These are phyloP conservation scores for Phytophthora podocarpi DNA, from an alignment of 352 stramenopile genomes.

Conservation along the genomic window DNA sequence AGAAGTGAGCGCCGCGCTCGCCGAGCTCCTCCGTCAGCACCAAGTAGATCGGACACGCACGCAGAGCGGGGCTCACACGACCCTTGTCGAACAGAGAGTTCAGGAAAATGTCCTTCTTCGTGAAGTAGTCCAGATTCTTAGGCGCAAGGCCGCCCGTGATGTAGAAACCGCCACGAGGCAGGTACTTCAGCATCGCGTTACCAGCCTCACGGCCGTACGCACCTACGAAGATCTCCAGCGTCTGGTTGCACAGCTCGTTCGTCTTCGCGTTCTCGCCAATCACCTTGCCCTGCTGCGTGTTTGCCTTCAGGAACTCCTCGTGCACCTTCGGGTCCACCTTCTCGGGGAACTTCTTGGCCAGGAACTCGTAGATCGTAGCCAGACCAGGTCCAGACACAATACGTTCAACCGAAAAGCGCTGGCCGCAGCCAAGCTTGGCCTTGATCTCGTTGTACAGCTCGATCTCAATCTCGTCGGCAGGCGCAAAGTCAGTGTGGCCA, in stretches of 20 bases:
- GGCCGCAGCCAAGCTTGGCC: slow-evolving; percentile 67
- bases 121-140: slow-evolving; percentile 96
- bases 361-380: slow-evolving; percentile 96
- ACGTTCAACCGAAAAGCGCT: slow-evolving; percentile 94
- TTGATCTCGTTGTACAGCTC: slow-evolving; percentile 83
- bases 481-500: slow-evolving; percentile 95
- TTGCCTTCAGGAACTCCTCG: slow-evolving; percentile 57
- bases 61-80: slow-evolving; percentile 76
- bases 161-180: slow-evolving; percentile 96
- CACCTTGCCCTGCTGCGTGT: slow-evolving; percentile 71
- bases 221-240: slow-evolving; percentile 94
- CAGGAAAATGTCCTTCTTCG: slow-evolving; percentile 73
- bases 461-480: slow-evolving; percentile 86
- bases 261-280: slow-evolving; percentile 87
- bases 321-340: slow-evolving; percentile 84
- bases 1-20: slow-evolving; percentile 88
- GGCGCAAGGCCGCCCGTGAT: slow-evolving; percentile 95
- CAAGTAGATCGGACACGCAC: slow-evolving; percentile 85
- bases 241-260: slow-evolving; percentile 81
- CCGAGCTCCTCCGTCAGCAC: slow-evolving; percentile 90
- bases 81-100: slow-evolving; percentile 87
- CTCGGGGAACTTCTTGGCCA: slow-evolving; percentile 89
- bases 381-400: slow-evolving; percentile 95
- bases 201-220: slow-evolving; percentile 96
- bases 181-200: slow-evolving; percentile 93